Evolutionary conservation across 2,329 filamentous ascomycete genomes (phyloP), one percentile per base, ranked within the genome.

Genomic region (Aschersonia sp.): DNA sequence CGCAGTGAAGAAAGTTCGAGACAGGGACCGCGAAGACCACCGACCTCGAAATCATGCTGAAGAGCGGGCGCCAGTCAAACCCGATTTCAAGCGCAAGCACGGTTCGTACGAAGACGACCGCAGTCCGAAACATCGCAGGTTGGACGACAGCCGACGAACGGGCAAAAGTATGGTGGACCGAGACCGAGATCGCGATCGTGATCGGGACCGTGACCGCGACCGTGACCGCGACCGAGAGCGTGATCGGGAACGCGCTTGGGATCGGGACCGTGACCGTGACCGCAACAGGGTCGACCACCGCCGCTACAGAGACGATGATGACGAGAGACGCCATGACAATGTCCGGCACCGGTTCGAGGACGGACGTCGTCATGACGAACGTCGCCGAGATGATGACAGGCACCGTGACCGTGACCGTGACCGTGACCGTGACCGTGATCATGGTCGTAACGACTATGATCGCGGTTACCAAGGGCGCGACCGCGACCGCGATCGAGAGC

Each of bases 21-120:
- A 74, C 22, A 63, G 67, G 42, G 70, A 74, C 37, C 65, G 70
- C 41, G 72, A 76, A 32, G 70, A 74, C 45, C 67, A 70, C 46
- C 72, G 73, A 37, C 69, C 71, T 30, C 70, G 71, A 43, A 73
- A 67, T 55, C 67, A 71, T 50, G 62, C 65, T 11, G 73, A 74
- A 10, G 76, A 79, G 14, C 67, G 71, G 39, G 67, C 67, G 32
- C 69, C 70, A 4, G 70, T 72, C 1, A 65, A 73, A 30, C 69
- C 71, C 1, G 77, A 81, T 39, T 63, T 69, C 46, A 83, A 82
- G 63, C 72, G 79, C 45, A 82, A 81, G 59, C 75, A 81, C 51
- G 73, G 70, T 6, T 64, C 64, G n/a, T 61, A 67, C 35, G 67
- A 70, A n/a, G 66, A 68, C 43, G 62, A 58, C 22, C 65, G 65